Evolutionary conservation across 257 asterid genomes (phyloP), one percentile per base, ranked within the genome.

Genomic region (Capsicum pubescens): DNA sequence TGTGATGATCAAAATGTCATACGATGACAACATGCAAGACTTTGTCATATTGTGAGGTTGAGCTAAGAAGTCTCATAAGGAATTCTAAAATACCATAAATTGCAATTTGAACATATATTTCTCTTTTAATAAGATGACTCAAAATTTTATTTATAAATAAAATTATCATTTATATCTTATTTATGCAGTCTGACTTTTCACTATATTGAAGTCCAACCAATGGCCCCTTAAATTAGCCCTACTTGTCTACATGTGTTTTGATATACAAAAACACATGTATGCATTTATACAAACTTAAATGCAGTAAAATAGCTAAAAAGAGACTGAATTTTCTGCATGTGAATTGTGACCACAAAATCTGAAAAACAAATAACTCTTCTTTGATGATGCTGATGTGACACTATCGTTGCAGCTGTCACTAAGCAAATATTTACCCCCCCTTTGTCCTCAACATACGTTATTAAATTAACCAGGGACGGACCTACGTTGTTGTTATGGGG

Each of bases 341-440:
- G 15, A 39, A 21, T 32, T 54, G 82, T 14, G 61, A 77, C 64
- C 82, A 54, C 66, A 77, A 77, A 77, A 32, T 77, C 81, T 54
- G 81, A 76, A 77, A 76, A 57, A 54, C 7, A n/a, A 26, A 54
- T 14, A 14, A 26, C 50, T 46, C 64, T 54, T 77, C 16, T 54
- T 77, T 77, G 50, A 32, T 4, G 48, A 76, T 8, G 50, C 32
- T 77, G 66, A 77, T 77, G 44, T 77, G 64, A 77, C 64, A 77
- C 64, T 54, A 54, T 54, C 8, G 14, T 26, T 77, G 50, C 32
- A 77, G 50, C 42, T 14, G 50, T 54, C 64, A 26, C 64, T 14
- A 14, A 26, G 14, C 19, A 77, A 54, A 54, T 3, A 35, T 0
- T 77, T 77, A 76, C 64, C 63, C 46, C 46, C 32, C 32, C 32